Percentiles rank a stretch among this genome's conserved stretches.
Evolutionary conservation across 441 rosid genomes (phyloP).

Genomic region (Jatropha multifida): DNA sequence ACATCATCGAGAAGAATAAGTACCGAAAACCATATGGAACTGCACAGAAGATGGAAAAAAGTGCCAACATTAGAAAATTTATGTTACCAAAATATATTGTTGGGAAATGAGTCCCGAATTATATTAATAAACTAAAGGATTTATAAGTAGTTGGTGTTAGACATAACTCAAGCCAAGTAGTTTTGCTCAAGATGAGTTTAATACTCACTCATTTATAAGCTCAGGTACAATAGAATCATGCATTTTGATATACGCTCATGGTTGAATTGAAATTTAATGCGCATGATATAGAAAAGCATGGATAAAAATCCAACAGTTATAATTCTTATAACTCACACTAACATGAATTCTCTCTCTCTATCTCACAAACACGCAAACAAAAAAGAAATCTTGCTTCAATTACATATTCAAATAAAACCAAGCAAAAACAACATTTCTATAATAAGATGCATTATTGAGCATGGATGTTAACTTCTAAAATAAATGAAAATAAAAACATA

Average conservation of each 20-base stretch:
- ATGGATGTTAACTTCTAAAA: background rate
- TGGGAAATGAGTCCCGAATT: too few relatives aligned
- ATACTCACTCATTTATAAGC: too few relatives aligned
- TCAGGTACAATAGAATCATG: too few relatives aligned
- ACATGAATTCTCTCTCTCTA: background rate
- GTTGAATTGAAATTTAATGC: background rate
- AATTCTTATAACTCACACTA: background rate
- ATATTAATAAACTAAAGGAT: too few relatives aligned
- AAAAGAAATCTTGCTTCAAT: background rate
- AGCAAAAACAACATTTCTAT: background rate
- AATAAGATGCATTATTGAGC: background rate
- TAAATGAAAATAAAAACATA: background rate
- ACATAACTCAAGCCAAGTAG: too few relatives aligned
- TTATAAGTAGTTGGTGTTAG: too few relatives aligned
- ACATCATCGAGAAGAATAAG: slow-evolving; percentile 66
- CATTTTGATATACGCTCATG: too few relatives aligned
- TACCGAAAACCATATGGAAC: slow-evolving; percentile 55
- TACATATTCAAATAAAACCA: background rate
- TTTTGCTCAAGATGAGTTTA: too few relatives aligned
- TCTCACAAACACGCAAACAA: background rate
- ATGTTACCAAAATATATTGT: background rate
- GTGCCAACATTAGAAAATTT: background rate
- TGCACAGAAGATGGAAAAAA: slow-evolving; percentile 37
- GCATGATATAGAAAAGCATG: background rate
- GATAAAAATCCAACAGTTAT: background rate